A percentile compares a stretch with the other conserved stretches of the same genome.
phyloP scores from a whole-genome alignment of 257 asterid species.

The Knoxia roxburghii region DNA sequence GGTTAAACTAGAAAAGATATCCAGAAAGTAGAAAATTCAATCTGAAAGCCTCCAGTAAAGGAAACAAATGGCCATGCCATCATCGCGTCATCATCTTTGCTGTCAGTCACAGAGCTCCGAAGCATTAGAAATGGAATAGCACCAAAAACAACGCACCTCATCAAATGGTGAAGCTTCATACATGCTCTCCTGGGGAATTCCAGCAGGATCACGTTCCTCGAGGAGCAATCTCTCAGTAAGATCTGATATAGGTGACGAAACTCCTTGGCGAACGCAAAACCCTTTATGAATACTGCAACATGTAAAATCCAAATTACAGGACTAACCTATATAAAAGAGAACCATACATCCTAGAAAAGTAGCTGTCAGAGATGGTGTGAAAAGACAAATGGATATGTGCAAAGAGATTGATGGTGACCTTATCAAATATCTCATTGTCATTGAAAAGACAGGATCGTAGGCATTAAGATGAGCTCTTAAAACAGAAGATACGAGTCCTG shows the following conservation, averaged over 20 bases:
- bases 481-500: constrained; percentile 79
- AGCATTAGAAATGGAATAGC: neutral
- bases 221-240: constrained; percentile 96
- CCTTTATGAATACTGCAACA: constrained; percentile 82
- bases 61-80: neutral
- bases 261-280: constrained; percentile 85
- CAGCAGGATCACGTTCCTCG: constrained; percentile 93
- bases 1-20: neutral
- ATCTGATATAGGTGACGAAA: constrained; percentile 74
- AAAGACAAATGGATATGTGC: neutral
- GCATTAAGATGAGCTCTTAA: constrained; percentile 79
- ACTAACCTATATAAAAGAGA: neutral
- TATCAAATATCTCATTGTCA: constrained; percentile 91
- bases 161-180: constrained; percentile 93
- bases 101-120: neutral
- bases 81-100: neutral
- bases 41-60: neutral
- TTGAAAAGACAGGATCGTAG: constrained; percentile 78
- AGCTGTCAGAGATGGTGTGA: neutral
- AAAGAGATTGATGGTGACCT: constrained; percentile 40
- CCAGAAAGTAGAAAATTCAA: neutral
- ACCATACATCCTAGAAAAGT: neutral
- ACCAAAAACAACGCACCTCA: constrained; percentile 52
- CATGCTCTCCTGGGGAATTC: constrained; percentile 66
- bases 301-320: constrained; percentile 1